A percentile compares a stretch with the other conserved stretches of the same genome.
Evolutionary conservation across 352 stramenopile species (phyloP).

Genomic region (Phytophthora pseudosyringae): DNA sequence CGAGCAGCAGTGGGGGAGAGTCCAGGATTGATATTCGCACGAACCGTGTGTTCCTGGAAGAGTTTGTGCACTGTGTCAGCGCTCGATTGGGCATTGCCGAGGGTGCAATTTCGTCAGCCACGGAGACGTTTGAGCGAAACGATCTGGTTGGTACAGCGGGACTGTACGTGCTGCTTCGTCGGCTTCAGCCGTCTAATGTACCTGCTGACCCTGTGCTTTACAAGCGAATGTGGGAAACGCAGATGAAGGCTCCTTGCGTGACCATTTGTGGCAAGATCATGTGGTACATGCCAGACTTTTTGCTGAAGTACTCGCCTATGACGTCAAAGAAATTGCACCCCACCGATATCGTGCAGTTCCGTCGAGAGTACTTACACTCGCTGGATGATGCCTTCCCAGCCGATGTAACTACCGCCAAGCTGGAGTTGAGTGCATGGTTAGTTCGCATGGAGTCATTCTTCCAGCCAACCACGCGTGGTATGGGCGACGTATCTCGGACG

Average conservation of each 20-base stretch:
- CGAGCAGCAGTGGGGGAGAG: slow-evolving; percentile 72
- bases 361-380: slow-evolving; percentile 79
- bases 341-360: slow-evolving; percentile 76
- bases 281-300: slow-evolving; percentile 89
- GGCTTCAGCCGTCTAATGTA: slow-evolving; percentile 83
- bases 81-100: slow-evolving; percentile 67
- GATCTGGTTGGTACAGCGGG: slow-evolving; percentile 89
- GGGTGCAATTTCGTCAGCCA: slow-evolving; percentile 78
- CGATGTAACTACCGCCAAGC: slow-evolving; percentile 79
- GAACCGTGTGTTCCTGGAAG: slow-evolving; percentile 87
- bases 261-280: slow-evolving; percentile 86
- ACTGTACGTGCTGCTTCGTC: slow-evolving; percentile 90
- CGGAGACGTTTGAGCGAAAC: slow-evolving; percentile 90
- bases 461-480: slow-evolving; percentile 77
- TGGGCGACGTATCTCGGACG: slow-evolving; percentile 74
- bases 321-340: slow-evolving; percentile 87
- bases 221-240: slow-evolving; percentile 91
- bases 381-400: slow-evolving; percentile 81
- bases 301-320: slow-evolving; percentile 85
- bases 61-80: slow-evolving; percentile 88
- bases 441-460: slow-evolving; percentile 91
- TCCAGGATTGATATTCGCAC: slow-evolving; percentile 84
- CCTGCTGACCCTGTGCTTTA: slow-evolving; percentile 90
- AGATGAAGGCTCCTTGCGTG: slow-evolving; percentile 83
- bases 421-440: slow-evolving; percentile 86